Evolutionary conservation across 371 early-diverging fungal species (phyloP), one percentile per base, ranked within the genome.

Genomic region (Mucor racemosus): DNA sequence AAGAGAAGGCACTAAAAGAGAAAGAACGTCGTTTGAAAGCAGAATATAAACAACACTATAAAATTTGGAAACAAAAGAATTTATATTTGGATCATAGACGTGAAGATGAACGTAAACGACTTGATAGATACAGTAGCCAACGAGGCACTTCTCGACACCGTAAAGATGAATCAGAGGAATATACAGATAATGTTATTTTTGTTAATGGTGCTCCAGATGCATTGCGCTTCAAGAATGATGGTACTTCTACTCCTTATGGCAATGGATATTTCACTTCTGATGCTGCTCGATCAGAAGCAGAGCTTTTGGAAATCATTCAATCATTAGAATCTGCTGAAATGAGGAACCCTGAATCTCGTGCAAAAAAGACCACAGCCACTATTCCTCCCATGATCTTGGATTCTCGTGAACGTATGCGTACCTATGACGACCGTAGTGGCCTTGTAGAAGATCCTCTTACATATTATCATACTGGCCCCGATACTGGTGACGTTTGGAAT

Each of bases 271-370:
- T 84, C 60, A 85, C 85, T 8, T 89, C 91, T 0, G 94, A 94
- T 62, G 90, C 91, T n/a, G 94, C 89, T 21, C 84, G 92, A 55
- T 89, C 90, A n/a, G 94, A 94, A 53, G 93, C 92, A 0, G 94
- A 94, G 75, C 69, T 94, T 31, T 67, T 88, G 39, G 92, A 91
- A 61, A 91, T 94, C 38, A 91, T 94, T 64, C 90, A 91, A 72
- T 84, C 86, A 1, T 66, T 94, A 26, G 91, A 92, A 67, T 81
- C 88, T 36, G 91, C 90, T 6, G 92, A 93, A 60, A 86, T 89
- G 85, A 80, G 90, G 21, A 91, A 92, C 66, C 92, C 93, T 7
- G 94, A 92, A 64, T 63, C 88, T 7, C 87, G 93, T 35, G 90
- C 91, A 9, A 87, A 88, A 44, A 88, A 91, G 69, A 92, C 94